phyloP scores from a whole-genome alignment of 306 rosid species.

The Hylodesmum podocarpum region DNA sequence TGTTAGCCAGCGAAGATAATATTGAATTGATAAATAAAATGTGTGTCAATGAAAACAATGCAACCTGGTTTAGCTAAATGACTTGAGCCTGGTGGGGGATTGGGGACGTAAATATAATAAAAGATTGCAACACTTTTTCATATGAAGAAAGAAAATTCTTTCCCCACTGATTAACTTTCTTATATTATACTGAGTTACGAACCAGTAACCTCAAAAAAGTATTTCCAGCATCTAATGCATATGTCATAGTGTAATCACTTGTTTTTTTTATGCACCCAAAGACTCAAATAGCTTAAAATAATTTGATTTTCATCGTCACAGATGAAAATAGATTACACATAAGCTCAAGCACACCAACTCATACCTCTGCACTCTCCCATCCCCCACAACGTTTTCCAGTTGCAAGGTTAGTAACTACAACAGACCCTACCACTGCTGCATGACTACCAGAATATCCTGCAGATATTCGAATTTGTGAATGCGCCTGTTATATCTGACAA shows the following conservation, averaged over 20 bases:
- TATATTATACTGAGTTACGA: not conserved
- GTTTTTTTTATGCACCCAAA: not conserved
- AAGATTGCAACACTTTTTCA: not conserved
- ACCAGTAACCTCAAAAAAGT: conserved; percentile 16
- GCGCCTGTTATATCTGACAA: not conserved
- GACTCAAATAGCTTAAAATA: not conserved
- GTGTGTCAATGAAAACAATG: conserved; percentile 2
- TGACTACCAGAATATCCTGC: conserved; percentile 92
- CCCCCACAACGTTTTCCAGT: conserved; percentile 78
- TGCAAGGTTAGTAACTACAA: conserved; percentile 77
- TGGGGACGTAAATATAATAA: not conserved
- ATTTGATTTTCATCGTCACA: not conserved
- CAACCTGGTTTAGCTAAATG: not conserved
- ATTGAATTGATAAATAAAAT: not conserved
- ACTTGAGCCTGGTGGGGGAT: not conserved
- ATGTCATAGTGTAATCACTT: not conserved
- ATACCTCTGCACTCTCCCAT: conserved; percentile 92
- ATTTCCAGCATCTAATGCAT: conserved; percentile 6
- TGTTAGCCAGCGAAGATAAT: conserved; percentile 21
- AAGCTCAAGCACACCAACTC: conserved; percentile 15
- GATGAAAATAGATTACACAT: not conserved
- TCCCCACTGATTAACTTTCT: not conserved
- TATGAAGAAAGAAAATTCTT: not conserved
- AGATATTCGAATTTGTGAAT: conserved; percentile 31
- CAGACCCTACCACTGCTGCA: conserved; percentile 85